These are phyloP conservation scores for Tolypocladium endophyticum DNA, from an alignment of 2,329 filamentous ascomycete genomes.

Conservation along the genomic window DNA sequence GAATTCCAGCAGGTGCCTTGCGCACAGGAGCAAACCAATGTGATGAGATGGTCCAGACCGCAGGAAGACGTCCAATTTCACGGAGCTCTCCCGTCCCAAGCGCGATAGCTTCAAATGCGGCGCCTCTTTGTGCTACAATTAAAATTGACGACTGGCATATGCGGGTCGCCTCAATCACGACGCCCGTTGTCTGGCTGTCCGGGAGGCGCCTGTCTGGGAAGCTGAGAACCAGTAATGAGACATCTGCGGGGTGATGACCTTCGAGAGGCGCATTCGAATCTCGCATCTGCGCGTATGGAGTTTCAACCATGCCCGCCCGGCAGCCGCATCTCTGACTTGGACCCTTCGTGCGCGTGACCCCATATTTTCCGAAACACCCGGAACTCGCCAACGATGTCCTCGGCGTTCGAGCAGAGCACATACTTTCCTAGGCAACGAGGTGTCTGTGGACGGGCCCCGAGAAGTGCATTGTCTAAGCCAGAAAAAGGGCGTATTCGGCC, in stretches of 20 bases:
- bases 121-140: not conserved
- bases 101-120: not conserved
- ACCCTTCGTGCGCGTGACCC: not conserved
- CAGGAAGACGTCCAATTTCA: not conserved
- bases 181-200: not conserved
- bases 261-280: not conserved
- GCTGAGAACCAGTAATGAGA: not conserved
- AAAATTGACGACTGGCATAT: not conserved
- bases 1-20: not conserved
- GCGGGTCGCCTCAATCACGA: not conserved
- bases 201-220: not conserved
- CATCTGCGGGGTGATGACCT: not conserved
- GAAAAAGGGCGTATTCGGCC: not conserved
- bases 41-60: not conserved
- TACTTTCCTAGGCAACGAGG: not conserved
- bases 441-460: not conserved
- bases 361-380: not conserved
- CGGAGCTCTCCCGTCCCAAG: not conserved
- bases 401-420: not conserved
- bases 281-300: not conserved
- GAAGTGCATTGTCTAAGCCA: not conserved
- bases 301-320: not conserved
- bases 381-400: not conserved
- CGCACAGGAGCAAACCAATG: not conserved
- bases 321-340: not conserved